Evolutionary conservation across 2,329 filamentous ascomycete genomes (phyloP), one percentile per base, ranked within the genome.

Genomic region (Periconia sp.): DNA sequence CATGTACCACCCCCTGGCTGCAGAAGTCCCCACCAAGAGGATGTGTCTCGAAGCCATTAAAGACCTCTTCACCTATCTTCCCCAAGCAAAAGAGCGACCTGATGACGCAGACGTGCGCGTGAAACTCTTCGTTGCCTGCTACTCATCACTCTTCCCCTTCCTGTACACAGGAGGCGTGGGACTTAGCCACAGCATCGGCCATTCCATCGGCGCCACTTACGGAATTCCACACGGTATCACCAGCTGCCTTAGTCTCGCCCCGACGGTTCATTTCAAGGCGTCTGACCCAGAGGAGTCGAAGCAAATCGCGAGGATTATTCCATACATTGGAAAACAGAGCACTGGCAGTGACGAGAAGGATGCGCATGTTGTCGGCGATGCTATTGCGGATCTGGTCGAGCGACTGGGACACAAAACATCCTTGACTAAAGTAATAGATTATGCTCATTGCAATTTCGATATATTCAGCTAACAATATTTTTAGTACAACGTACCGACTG

Each of bases 191-290:
- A 72, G 72, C 23, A 67, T 81, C 50, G 77, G 78, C 19, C 81
- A 84, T 60, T 80, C 82, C 0, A 72, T 85, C 33, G 82, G 82
- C 14, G 78, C 76, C 9, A 82, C 82, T 0, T 85, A 83, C 57
- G 68, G 72, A 2, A 84, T 85, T 45, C 82, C 82, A 0, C 81
- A 84, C 52, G 81, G 81, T 2, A 77, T 82, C 46, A 84, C 81
- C 0, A 80, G 77, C 15, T 83, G 81, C 58, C 58, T 84, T 58
- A 82, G 79, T 23, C 65, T 84, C 3, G 78, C 79, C 1, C 78
- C 80, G 44, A 81, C 82, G 1, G 76, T 83, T 2, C 79, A 79
- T 60, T 68, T 83, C 46, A 83, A 83, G 58, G 79, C 81, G 0
- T 66, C 70, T 49, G 76, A 76, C 15, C 66, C 69, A 9, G 74